These are phyloP conservation scores for Irpex rosettiformis DNA, from an alignment of 1,284 basidiomycete genomes.

Conservation along the genomic window DNA sequence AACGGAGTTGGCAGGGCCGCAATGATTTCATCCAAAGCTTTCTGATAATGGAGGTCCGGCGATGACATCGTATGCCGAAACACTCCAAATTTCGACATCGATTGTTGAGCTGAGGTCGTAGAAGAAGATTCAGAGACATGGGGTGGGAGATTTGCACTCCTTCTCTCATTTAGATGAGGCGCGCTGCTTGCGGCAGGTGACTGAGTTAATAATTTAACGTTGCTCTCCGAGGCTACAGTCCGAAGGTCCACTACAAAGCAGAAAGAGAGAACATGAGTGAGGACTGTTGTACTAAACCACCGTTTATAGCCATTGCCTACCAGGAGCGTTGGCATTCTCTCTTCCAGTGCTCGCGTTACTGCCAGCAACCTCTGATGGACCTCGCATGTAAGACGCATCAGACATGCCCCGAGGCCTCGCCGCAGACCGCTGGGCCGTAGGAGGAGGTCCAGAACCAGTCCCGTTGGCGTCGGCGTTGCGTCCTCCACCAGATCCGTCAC, in stretches of 20 bases:
- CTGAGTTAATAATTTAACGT: constrained; percentile 2
- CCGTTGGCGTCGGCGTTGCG: constrained; percentile 22
- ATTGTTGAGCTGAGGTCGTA: neutral
- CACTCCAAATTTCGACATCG: neutral
- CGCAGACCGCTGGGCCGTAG: constrained; percentile 20
- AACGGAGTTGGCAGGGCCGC: neutral
- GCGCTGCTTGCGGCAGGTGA: neutral
- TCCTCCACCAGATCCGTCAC: constrained; percentile 35
- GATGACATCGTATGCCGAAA: neutral
- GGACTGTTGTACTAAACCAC: neutral
- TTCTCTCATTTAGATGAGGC: neutral
- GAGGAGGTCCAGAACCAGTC: constrained; percentile 17
- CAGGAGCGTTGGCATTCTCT: constrained; percentile 16
- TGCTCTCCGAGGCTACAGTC: constrained; percentile 11
- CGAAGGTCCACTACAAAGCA: constrained; percentile 11
- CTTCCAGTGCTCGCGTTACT: constrained; percentile 14
- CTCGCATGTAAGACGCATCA: constrained; percentile 35
- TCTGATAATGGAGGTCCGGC: neutral
- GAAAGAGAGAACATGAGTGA: constrained; percentile 7
- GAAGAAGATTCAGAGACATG: neutral
- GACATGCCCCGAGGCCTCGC: constrained; percentile 50
- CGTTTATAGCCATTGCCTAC: constrained; percentile 12
- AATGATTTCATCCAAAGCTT: neutral
- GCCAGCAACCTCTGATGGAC: constrained; percentile 15
- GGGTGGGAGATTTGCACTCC: neutral